Evolutionary conservation across 176 grass and related monocot genomes (phyloP).

Genomic region (Panicum miliaceum): DNA sequence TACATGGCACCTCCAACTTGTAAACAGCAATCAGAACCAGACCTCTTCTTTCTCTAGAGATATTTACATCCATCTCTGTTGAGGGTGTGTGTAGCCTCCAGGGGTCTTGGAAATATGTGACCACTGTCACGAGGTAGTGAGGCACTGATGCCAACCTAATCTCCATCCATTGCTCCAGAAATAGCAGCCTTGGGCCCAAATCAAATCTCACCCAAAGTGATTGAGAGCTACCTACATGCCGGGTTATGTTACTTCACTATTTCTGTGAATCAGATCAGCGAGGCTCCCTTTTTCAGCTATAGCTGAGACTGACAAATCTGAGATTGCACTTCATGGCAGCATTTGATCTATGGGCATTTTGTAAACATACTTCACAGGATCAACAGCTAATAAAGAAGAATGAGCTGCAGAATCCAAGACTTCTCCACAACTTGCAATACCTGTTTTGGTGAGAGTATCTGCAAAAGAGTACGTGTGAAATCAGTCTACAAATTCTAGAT

Average conservation of each 20-base stretch:
- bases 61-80: conserved; percentile 63
- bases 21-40: conserved; percentile 60
- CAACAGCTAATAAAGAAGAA: conserved; percentile 52
- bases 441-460: conserved; percentile 50
- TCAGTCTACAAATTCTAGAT: not conserved
- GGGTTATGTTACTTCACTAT: conserved; percentile 65
- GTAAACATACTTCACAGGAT: conserved; percentile 61
- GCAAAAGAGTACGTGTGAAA: conserved; percentile 4
- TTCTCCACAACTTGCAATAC: conserved; percentile 55
- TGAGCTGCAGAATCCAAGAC: conserved; percentile 57
- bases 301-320: conserved; percentile 48
- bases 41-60: conserved; percentile 58
- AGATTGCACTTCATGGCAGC: conserved; percentile 49
- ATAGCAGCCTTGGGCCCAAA: conserved; percentile 50
- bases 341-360: conserved; percentile 50
- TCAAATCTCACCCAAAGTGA: conserved; percentile 54
- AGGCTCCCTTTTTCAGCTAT: conserved; percentile 48
- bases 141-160: conserved; percentile 52
- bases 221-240: conserved; percentile 52
- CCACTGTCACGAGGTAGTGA: conserved; percentile 55
- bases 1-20: conserved; percentile 57
- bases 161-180: conserved; percentile 53
- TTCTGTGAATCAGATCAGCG: conserved; percentile 49
- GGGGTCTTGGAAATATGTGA: conserved; percentile 66
- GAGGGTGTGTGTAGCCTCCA: conserved; percentile 49